Conservation (phyloP, 2,329 filamentous ascomycete species). For the Corynespora cassiicola region DNA sequence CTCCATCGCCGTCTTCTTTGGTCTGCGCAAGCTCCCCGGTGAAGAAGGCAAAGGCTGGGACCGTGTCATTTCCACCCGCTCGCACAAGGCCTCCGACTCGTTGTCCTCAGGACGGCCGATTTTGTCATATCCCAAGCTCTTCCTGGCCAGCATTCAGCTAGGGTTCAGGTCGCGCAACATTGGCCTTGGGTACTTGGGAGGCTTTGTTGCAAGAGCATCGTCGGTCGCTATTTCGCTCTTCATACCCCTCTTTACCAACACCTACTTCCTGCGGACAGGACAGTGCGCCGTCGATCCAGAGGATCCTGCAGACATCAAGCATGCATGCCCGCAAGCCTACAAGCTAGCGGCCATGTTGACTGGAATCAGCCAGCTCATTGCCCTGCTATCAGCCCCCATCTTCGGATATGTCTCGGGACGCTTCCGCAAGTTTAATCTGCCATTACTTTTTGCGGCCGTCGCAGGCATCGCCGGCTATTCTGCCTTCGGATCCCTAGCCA, state of each 20-base stretch:
- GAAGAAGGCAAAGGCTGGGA: constrained; percentile 80
- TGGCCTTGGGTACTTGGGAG: constrained; percentile 86
- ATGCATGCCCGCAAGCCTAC: constrained; percentile 85
- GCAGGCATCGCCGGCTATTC: constrained; percentile 81
- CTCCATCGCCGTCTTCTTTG: constrained; percentile 77
- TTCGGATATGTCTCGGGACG: constrained; percentile 87
- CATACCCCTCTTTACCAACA: constrained; percentile 90
- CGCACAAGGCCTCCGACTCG: constrained; percentile 24
- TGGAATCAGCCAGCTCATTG: constrained; percentile 85
- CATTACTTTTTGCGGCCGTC: constrained; percentile 73
- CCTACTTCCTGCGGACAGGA: constrained; percentile 82
- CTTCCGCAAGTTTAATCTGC: constrained; percentile 69
- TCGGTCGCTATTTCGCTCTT: constrained; percentile 96
- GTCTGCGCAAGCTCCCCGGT: constrained; percentile 70
- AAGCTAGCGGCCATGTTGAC: constrained; percentile 86
- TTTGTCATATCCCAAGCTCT: constrained; percentile 61
- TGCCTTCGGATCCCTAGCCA: constrained; percentile 75
- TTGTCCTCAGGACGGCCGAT: constrained; percentile 57
- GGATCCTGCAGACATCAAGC: constrained; percentile 71
- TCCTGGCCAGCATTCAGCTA: constrained; percentile 56
- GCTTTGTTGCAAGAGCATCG: constrained; percentile 92
- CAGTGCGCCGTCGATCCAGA: constrained; percentile 68
- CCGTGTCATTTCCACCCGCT: constrained; percentile 38
- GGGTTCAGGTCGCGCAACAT: constrained; percentile 81
- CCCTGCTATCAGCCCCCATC: constrained; percentile 81